A percentile compares a stretch with the other conserved stretches of the same genome.
phyloP scores from a whole-genome alignment of 169 alveolate species.

The Pseudocohnilembus persalinus region DNA sequence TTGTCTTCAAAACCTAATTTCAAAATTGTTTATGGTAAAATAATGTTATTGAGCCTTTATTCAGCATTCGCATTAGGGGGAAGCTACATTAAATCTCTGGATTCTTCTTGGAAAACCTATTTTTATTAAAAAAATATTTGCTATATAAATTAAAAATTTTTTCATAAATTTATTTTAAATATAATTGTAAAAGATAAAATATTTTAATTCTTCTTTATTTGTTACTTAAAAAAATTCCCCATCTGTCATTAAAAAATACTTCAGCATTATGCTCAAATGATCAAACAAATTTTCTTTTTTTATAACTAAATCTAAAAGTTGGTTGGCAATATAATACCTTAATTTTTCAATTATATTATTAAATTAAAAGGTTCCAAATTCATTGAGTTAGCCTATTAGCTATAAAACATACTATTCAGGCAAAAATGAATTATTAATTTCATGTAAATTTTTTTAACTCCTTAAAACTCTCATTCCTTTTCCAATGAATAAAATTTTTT shows the following conservation, averaged over 20 bases:
- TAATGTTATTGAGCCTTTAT: neutral
- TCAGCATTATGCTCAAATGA: neutral
- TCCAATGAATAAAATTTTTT: slow-evolving; percentile 22
- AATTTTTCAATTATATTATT: slow-evolving; percentile 3
- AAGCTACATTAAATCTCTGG: slow-evolving; percentile 13
- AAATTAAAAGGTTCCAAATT: slow-evolving; percentile 17
- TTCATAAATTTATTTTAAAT: no score
- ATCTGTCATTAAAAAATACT: slow-evolving; percentile 12
- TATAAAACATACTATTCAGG: slow-evolving; percentile 9
- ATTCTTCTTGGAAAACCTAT: slow-evolving; percentile 9
- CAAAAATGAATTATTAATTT: slow-evolving; percentile 6
- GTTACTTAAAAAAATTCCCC: slow-evolving; percentile 21
- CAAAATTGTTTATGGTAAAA: slow-evolving; percentile 11
- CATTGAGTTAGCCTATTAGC: neutral
- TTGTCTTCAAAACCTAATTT: slow-evolving; percentile 7
- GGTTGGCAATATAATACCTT: slow-evolving; percentile 19
- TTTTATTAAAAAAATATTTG: no score
- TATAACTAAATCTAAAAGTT: slow-evolving; percentile 16
- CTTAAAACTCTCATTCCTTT: slow-evolving; percentile 24
- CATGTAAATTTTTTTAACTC: neutral
- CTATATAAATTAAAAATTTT: no score
- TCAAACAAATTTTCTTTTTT: slow-evolving; percentile 21
- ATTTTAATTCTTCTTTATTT: neutral
- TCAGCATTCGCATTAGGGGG: slow-evolving; percentile 18
- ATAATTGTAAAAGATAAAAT: no score